phyloP scores from a whole-genome alignment of 164 flowering plant genomes.

The Sextonia rubra region DNA sequence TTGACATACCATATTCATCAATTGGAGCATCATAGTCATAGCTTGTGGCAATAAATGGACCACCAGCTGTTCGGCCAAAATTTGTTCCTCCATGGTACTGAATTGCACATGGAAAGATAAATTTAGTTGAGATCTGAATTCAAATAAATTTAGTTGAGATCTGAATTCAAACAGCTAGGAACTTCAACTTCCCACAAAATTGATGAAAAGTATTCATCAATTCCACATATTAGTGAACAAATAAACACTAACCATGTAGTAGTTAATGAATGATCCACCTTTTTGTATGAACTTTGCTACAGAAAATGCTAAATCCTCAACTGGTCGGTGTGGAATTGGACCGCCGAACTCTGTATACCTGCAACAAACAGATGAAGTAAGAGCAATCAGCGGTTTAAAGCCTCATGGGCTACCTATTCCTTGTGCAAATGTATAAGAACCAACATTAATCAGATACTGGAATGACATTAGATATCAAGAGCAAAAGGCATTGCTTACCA shows the following conservation, averaged over 20 bases:
- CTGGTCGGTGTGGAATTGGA: conserved; percentile 85
- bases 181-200: not conserved
- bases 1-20: conserved; percentile 84
- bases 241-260: conserved; percentile 71
- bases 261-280: conserved; percentile 90
- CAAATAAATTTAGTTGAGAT: not conserved
- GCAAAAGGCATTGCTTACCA: conserved; percentile 45
- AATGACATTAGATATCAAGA: not conserved
- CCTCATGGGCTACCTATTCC: not conserved
- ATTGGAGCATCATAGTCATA: conserved; percentile 99
- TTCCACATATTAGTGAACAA: not conserved
- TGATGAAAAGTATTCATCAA: not conserved
- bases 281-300: conserved; percentile 94
- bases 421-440: too few species aligned
- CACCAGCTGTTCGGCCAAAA: conserved; percentile 97
- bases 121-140: not conserved
- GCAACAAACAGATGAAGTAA: not conserved
- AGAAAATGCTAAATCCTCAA: conserved; percentile 86
- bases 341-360: conserved; percentile 98
- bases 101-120: conserved; percentile 3
- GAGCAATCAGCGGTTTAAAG: not conserved
- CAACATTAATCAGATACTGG: not conserved
- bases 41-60: conserved; percentile 96
- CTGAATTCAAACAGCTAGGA: not conserved
- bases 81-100: conserved; percentile 99